phyloP scores from a whole-genome alignment of 2,329 filamentous ascomycete species.

The Ophiostoma sp. region DNA sequence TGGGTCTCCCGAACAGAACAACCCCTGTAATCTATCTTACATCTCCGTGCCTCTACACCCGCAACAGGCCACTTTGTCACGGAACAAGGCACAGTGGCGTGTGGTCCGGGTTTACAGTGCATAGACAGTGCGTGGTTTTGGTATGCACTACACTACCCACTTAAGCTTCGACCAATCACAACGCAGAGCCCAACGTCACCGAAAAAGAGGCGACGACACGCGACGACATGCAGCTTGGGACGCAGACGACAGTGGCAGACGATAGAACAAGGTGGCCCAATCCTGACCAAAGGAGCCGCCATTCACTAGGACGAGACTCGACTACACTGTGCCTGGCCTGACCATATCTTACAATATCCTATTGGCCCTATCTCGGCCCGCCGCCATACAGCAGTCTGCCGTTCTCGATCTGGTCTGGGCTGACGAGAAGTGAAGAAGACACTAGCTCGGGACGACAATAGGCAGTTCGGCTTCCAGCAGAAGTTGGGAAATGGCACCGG shows the following conservation, averaged over 20 bases:
- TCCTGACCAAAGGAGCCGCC: background rate
- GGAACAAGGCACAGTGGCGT: conserved; percentile 8
- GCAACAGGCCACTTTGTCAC: conserved; percentile 14
- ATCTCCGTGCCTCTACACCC: background rate
- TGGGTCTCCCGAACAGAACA: background rate
- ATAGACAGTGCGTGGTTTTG: background rate
- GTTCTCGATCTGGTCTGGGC: background rate
- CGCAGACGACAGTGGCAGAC: background rate
- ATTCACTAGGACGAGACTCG: no score
- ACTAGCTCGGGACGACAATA: background rate
- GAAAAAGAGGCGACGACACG: background rate
- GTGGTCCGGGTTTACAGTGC: background rate
- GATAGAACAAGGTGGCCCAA: no score
- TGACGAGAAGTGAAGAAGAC: background rate
- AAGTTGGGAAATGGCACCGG: background rate
- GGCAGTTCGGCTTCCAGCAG: no score
- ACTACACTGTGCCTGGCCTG: no score
- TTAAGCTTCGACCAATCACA: conserved; percentile 1
- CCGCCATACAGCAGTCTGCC: background rate
- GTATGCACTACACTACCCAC: background rate
- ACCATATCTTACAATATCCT: no score
- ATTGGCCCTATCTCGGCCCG: background rate
- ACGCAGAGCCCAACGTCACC: background rate
- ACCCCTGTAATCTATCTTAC: background rate
- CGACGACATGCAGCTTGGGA: conserved; percentile 4